These are phyloP conservation scores for Thielaviopsis ethacetica DNA, from an alignment of 2,329 filamentous ascomycete genomes.

Conservation along the genomic window DNA sequence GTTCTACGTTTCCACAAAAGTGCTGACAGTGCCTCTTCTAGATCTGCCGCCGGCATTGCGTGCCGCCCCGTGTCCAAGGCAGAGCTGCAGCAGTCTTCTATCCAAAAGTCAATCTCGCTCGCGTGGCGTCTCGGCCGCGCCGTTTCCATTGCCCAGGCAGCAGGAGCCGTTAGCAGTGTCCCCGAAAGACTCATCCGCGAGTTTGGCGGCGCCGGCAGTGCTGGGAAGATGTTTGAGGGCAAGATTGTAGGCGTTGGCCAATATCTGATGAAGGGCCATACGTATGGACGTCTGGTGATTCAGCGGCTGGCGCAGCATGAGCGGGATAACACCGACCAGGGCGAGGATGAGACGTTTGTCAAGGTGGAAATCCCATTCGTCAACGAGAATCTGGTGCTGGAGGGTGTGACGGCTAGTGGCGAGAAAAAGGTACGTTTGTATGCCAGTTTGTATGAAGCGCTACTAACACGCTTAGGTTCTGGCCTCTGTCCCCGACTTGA, in stretches of 20 bases:
- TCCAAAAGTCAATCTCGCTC: constrained; percentile 22
- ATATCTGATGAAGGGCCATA: constrained; percentile 9
- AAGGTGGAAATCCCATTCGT: constrained; percentile 35
- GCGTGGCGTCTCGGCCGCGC: constrained; percentile 32
- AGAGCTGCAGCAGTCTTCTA: constrained; percentile 19
- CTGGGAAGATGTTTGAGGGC: constrained; percentile 16
- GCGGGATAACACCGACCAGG: constrained; percentile 16
- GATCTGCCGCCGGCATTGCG: constrained; percentile 22
- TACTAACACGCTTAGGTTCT: constrained; percentile 15
- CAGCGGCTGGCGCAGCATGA: constrained; percentile 24
- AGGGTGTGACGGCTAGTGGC: constrained; percentile 13
- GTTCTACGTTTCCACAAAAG: no score
- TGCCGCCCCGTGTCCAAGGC: constrained; percentile 18
- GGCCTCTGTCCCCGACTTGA: constrained; percentile 26
- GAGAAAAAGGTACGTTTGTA: constrained; percentile 13
- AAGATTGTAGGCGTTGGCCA: constrained; percentile 15
- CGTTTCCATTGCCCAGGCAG: constrained; percentile 27
- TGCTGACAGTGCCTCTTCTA: constrained; percentile 13
- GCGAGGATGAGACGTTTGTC: constrained; percentile 9
- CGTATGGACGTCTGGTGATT: constrained; percentile 24
- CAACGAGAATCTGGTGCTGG: constrained; percentile 37
- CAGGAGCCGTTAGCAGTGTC: constrained; percentile 26
- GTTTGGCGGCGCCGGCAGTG: constrained; percentile 20
- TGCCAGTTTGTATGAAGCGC: not conserved
- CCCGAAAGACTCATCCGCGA: constrained; percentile 21